phyloP scores from a whole-genome alignment of 169 alveolate species.

The Eimeria tenella region DNA sequence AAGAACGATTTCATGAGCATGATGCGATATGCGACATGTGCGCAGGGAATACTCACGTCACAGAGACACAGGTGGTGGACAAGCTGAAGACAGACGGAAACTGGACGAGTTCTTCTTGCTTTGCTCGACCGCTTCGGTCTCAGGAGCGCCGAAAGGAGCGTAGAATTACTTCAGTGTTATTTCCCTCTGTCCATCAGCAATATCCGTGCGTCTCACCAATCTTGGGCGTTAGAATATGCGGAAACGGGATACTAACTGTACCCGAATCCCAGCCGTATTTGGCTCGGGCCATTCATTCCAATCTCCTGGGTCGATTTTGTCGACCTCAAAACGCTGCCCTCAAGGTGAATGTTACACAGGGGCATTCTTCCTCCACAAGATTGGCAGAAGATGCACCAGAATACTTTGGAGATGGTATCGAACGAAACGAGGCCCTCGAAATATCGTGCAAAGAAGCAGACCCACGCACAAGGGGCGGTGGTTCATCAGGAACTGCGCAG shows the following conservation, averaged over 20 bases:
- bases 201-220: not conserved
- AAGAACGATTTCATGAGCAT: too few species aligned
- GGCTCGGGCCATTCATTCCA: constrained; percentile 19
- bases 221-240: constrained; percentile 4
- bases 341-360: not conserved
- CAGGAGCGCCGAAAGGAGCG: not conserved
- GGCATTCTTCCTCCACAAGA: not conserved
- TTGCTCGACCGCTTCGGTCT: not conserved
- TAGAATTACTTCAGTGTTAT: not conserved
- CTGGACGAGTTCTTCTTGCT: not conserved
- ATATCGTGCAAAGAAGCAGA: not conserved
- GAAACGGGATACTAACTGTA: constrained; percentile 29
- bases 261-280: constrained; percentile 47
- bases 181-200: constrained; percentile 2
- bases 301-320: constrained; percentile 15
- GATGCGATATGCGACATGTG: not conserved
- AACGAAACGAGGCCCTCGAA: not conserved
- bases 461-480: constrained; percentile 2
- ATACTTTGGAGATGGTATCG: not conserved
- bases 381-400: not conserved
- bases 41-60: constrained; percentile 7
- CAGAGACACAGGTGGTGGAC: constrained; percentile 6
- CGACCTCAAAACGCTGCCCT: constrained; percentile 1
- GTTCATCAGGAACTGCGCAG: not conserved
- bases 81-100: not conserved